These are phyloP conservation scores for Mycena vulgaris DNA, from an alignment of 768 basidiomycete species.

Conservation along the genomic window DNA sequence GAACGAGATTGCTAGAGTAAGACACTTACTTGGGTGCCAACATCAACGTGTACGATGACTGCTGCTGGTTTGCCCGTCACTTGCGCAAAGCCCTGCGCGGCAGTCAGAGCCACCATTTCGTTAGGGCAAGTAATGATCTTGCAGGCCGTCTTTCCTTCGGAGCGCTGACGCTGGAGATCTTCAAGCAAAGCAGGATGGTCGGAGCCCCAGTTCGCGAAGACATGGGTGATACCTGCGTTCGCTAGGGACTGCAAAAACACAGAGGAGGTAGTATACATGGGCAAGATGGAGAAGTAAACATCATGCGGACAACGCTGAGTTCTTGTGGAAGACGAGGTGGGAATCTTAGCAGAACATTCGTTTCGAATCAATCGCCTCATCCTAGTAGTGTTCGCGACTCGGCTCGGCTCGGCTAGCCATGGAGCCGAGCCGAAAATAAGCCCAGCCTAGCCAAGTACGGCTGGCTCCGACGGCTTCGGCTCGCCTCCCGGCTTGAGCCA, in stretches of 20 bases:
- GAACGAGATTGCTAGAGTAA: not conserved
- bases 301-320: not conserved
- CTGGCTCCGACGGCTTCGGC: no score
- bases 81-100: constrained; percentile 81
- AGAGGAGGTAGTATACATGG: constrained; percentile 73
- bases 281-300: constrained; percentile 6
- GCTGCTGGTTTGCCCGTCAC: constrained; percentile 77
- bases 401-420: no score
- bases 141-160: constrained; percentile 56
- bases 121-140: constrained; percentile 79
- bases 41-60: constrained; percentile 83
- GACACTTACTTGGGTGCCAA: constrained; percentile 51
- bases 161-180: constrained; percentile 73
- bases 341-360: no score
- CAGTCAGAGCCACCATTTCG: constrained; percentile 83
- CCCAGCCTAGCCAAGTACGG: no score
- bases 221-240: constrained; percentile 74
- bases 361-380: no score
- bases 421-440: no score
- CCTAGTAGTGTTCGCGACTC: no score
- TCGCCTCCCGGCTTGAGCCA: no score
- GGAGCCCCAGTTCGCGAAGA: constrained; percentile 84
- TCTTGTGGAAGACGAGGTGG: no score
- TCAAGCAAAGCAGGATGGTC: constrained; percentile 83
- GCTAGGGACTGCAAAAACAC: constrained; percentile 71